Evolutionary conservation across 2,329 filamentous ascomycete species (phyloP).

Genomic region (Sarocladiaceae sp.): DNA sequence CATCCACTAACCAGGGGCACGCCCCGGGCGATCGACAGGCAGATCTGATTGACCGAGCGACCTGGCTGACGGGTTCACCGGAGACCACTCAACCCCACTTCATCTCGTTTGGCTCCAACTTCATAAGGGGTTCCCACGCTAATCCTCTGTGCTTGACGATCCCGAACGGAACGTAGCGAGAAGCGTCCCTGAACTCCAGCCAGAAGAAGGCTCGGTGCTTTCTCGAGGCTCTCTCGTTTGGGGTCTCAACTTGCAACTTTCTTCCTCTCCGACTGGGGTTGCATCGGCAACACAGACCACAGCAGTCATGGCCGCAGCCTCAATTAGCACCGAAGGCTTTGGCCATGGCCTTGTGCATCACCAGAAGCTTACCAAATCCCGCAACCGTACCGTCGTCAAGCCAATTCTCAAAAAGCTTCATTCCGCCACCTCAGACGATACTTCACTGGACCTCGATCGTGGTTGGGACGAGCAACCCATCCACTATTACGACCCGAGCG

Average conservation of each 20-base stretch:
- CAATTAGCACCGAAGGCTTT: conserved; percentile 26
- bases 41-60: conserved; percentile 5
- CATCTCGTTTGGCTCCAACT: conserved; percentile 3
- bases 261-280: no score
- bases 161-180: conserved; percentile 1
- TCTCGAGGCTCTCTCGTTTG: background rate
- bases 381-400: conserved; percentile 46
- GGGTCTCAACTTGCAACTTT: no score
- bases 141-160: conserved; percentile 5
- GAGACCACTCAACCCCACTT: conserved; percentile 8
- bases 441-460: conserved; percentile 55
- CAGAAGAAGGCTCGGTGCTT: conserved; percentile 4
- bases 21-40: conserved; percentile 2
- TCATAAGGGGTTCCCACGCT: conserved; percentile 7
- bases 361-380: conserved; percentile 34
- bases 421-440: conserved; percentile 47
- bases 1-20: background rate
- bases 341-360: conserved; percentile 9
- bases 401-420: conserved; percentile 56
- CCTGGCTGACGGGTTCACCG: conserved; percentile 3
- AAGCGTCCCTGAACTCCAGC: background rate
- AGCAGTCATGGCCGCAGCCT: conserved; percentile 12
- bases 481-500: conserved; percentile 19
- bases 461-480: conserved; percentile 48
- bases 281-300: background rate